Conservation (phyloP, 2,329 filamentous ascomycete species). For the Aspergillus clavatus region DNA sequence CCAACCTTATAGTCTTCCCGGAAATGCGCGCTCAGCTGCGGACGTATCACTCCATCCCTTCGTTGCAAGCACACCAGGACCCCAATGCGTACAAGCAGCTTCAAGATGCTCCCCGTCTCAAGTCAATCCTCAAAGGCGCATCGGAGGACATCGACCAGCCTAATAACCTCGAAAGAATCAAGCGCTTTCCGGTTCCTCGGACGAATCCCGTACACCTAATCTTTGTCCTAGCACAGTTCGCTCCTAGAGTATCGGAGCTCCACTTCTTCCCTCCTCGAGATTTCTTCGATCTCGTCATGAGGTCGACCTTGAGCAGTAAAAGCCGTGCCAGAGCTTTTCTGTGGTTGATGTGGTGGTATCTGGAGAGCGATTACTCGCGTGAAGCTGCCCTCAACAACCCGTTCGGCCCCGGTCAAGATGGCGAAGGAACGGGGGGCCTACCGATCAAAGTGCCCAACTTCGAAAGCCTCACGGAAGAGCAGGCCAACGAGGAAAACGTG, state of each 20-base stretch:
- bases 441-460: slow-evolving; percentile 46
- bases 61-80: slow-evolving; percentile 89
- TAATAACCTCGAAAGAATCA: slow-evolving; percentile 76
- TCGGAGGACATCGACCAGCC: slow-evolving; percentile 89
- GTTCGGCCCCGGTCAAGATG: slow-evolving; percentile 59
- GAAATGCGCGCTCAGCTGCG: slow-evolving; percentile 97
- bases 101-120: slow-evolving; percentile 90
- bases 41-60: slow-evolving; percentile 97
- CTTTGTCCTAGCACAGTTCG: slow-evolving; percentile 86
- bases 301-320: slow-evolving; percentile 71
- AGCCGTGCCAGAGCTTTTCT: slow-evolving; percentile 85
- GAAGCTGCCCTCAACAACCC: slow-evolving; percentile 87
- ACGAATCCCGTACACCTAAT: slow-evolving; percentile 98
- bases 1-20: slow-evolving; percentile 71
- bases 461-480: slow-evolving; percentile 45
- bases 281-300: slow-evolving; percentile 97
- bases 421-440: slow-evolving; percentile 39
- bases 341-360: slow-evolving; percentile 99
- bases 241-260: slow-evolving; percentile 83
- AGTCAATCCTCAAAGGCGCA: slow-evolving; percentile 94
- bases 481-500: slow-evolving; percentile 48
- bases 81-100: slow-evolving; percentile 96
- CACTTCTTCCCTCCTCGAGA: slow-evolving; percentile 83
- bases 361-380: slow-evolving; percentile 89
- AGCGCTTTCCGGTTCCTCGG: slow-evolving; percentile 60